Evolutionary conservation across 345 rosid species (phyloP), one percentile per base, ranked within the genome.

Genomic region (Gossypium turneri): DNA sequence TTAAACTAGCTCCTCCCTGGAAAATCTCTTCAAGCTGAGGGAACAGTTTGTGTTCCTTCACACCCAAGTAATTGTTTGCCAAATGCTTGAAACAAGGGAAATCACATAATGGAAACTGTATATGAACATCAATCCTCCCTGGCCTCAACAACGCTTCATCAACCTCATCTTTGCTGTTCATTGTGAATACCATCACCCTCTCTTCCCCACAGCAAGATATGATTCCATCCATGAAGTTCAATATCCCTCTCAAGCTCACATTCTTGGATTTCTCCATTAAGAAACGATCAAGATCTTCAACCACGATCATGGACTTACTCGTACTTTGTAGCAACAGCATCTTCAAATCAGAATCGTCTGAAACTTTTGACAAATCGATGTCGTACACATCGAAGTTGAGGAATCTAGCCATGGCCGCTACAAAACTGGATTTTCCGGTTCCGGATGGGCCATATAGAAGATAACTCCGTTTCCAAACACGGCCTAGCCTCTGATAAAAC

Each of bases 191-290:
- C 90, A 90, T 80, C 44, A 87, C 71, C 29, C 86, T 79, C 62
- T 88, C 91, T 75, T 88, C 91, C 2, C 86, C 88, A 53, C 92
- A 87, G 43, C 86, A 81, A 20, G 87, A 87, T 20, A 84, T 15
- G 73, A 88, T 78, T 73, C 91, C 95, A 50, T 90, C 95, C 95
- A 88, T 87, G 88, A 88, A 87, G 67, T 83, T 88, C 61, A 83
- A 19, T 22, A 88, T 2, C 11, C 88, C 89, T 3, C 86, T 72
- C 25, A 82, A n/a, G 78, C 88, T 80, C 73, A 84, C 86, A 0
- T 65, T 80, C 63, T 84, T 70, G 63, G 86, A 68, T 69, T 81
- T 90, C 34, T 81, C 84, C 34, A 20, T 67, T 65, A 88, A 50
- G 67, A 83, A 87, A 50, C 83, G 82, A 62, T 88, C 95, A 27